phyloP scores from a whole-genome alignment of 73 alveolate genomes.

The Uronychia binucleata region DNA sequence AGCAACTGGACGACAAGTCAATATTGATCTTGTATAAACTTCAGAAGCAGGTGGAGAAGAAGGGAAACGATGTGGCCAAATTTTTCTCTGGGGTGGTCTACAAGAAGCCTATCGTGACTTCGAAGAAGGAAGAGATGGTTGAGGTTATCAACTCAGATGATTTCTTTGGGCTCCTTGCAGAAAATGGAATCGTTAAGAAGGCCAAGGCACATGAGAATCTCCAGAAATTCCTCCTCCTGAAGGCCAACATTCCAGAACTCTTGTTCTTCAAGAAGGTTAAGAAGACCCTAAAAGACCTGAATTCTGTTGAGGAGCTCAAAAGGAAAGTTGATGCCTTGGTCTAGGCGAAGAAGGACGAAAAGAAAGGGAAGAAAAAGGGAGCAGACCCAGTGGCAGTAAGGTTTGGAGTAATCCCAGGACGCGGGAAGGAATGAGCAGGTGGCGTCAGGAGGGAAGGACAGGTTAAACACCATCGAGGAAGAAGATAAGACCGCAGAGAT shows the following conservation, averaged over 20 bases:
- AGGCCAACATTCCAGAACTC: background rate
- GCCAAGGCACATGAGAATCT: background rate
- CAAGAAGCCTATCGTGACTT: conserved; percentile 51
- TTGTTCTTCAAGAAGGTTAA: background rate
- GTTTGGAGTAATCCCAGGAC: too few species aligned
- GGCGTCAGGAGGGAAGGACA: too few species aligned
- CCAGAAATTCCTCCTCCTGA: background rate
- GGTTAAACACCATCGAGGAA: too few species aligned
- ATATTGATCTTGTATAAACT: too few species aligned
- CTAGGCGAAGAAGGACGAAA: too few species aligned
- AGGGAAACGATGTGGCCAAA: conserved; percentile 1
- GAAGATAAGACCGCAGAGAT: too few species aligned
- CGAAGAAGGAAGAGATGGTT: conserved; percentile 53
- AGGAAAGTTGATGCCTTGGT: too few species aligned
- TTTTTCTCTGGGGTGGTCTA: conserved; percentile 50
- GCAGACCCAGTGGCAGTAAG: too few species aligned
- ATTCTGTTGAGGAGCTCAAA: background rate
- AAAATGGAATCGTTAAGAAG: background rate
- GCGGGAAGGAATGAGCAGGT: too few species aligned
- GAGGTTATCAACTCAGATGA: conserved; percentile 60
- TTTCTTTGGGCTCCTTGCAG: conserved; percentile 41
- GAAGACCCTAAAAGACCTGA: background rate
- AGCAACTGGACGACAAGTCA: background rate
- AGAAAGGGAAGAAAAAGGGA: too few species aligned
- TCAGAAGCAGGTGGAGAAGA: background rate